Base-by-base conservation (phyloP, 2,329 filamentous ascomycete species). In the Dactylellina leptospora region DNA sequence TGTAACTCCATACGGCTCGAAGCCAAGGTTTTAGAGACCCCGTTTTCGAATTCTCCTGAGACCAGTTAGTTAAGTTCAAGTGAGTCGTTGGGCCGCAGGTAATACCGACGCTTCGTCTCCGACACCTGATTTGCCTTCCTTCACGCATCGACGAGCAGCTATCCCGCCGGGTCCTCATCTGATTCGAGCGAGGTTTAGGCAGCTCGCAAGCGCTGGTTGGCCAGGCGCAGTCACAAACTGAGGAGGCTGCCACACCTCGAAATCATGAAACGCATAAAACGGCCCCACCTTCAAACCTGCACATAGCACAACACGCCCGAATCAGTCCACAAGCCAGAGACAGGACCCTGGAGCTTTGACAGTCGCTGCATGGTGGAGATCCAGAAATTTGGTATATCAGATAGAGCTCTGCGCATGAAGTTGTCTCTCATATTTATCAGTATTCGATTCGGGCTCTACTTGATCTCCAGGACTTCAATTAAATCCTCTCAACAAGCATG, bases 221-320 rank as follows among this genome's bases (percentile, higher is more conserved):
- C 23, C 27, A 20, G 18, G 16, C 10, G 33, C 22, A 16, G 36
- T 38, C 28, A 25, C 16, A 6, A 36, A 22, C 20, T 5, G 16
- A 47, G 28, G 38, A 63, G 23, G 23, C 33, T 47, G 20, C 48
- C 59, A 63, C 47, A 54, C 38, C 48, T 9, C 40, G 18, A 36
- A 40, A 54, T 38, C 28, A 16, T 64, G 60, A 64, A 64, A 64
- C 60, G 60, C 18, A 40, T 33, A 30, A 63, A 54, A 54, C 27
- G 30, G 55, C 11, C 27, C 8, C 25, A 10, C 42, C 27, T 27
- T n/a, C n/a, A n/a, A 50, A 47, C 30, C 33, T 28, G 30, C 38
- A 51, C 33, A 13, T 22, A 33, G 42, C 40, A 27, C 60, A 64
- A 64, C 60, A 64, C 59, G 56, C 22, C 50, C 59, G n/a, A 20